Base-by-base conservation (phyloP, 2,329 filamentous ascomycete species). In the Amauroascus verrucosus region DNA sequence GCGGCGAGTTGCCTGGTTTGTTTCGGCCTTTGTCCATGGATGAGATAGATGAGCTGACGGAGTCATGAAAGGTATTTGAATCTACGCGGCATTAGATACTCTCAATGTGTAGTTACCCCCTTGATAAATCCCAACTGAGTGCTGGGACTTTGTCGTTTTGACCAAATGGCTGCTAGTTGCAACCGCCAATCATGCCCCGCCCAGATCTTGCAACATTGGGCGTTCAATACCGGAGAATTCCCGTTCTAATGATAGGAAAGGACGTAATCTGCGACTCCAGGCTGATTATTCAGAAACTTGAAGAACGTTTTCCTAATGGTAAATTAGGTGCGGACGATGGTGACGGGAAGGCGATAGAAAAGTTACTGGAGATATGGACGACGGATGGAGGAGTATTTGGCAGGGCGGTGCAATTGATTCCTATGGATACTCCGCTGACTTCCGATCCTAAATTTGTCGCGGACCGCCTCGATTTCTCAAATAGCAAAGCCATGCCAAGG, bases 191-290 rank as follows among this genome's bases (percentile, higher is more conserved):
- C 32, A 72, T 87, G 63, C 85, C 85, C 6, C 80, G 84, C 24
- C 82, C 83, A 0, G 82, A 86, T 63, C 63, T 87, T 13, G 67
- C 71, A 16, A 70, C 72, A 1, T 74, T 88, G 13, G 82, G 81
- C 24, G 74, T 87, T 52, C 70, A 73, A 6, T 84, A 89, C 68
- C 78, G 84, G 3, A 82, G 85, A 54, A 86, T 87, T 54, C 85
- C 85, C 1, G 63, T 88, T 48, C 67, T 88, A 48, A 70, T 80
- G 20, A 81, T 87, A 59, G 84, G 82, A 14, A 73, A 78, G 5
- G 79, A 86, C 62, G 70, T 88, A 41, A 88, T 86, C 70, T 72
- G 80, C 56, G 85, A 88, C 71, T 82, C 82, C 1, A 79, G 82
- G 2, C 76, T 87, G 20, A 87, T 88, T 60, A 66, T 88, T 18